Conservation (phyloP, 768 basidiomycete genomes). For the Gymnopilus junonius region DNA sequence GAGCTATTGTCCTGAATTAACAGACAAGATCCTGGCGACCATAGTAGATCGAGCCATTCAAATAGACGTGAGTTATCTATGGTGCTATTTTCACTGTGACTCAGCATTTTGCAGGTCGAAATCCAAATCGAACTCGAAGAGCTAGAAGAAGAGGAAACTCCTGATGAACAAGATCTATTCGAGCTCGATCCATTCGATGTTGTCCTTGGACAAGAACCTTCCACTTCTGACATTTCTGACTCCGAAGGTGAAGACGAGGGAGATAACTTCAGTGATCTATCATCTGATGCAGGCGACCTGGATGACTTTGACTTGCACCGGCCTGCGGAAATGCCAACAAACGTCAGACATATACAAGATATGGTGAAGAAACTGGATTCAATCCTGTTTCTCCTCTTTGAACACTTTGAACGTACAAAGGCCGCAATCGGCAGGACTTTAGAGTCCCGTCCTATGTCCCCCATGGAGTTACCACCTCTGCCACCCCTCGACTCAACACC, state of each 20-base stretch:
- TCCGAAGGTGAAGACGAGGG: conserved; percentile 51
- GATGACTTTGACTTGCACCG: conserved; percentile 37
- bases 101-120: conserved; percentile 66
- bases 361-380: conserved; percentile 94
- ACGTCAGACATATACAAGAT: conserved; percentile 72
- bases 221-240: conserved; percentile 41
- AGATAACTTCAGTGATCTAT: conserved; percentile 72
- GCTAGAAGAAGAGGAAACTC: conserved; percentile 70
- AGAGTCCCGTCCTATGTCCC: conserved; percentile 26
- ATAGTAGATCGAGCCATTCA: conserved; percentile 95
- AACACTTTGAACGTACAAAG: conserved; percentile 71
- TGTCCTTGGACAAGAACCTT: conserved; percentile 76
- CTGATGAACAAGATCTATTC: conserved; percentile 63
- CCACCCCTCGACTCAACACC: conserved; percentile 25
- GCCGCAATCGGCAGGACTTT: conserved; percentile 19
- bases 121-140: conserved; percentile 97
- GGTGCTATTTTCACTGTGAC: neutral
- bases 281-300: conserved; percentile 66
- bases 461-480: conserved; percentile 42
- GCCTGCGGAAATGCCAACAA: conserved; percentile 49
- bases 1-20: conserved; percentile 86
- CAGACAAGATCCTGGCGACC: conserved; percentile 81
- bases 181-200: conserved; percentile 87
- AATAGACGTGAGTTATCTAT: conserved; percentile 76
- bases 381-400: conserved; percentile 83